These are phyloP conservation scores for Dioszegia aurantiaca DNA, from an alignment of 768 basidiomycete genomes.

Conservation along the genomic window DNA sequence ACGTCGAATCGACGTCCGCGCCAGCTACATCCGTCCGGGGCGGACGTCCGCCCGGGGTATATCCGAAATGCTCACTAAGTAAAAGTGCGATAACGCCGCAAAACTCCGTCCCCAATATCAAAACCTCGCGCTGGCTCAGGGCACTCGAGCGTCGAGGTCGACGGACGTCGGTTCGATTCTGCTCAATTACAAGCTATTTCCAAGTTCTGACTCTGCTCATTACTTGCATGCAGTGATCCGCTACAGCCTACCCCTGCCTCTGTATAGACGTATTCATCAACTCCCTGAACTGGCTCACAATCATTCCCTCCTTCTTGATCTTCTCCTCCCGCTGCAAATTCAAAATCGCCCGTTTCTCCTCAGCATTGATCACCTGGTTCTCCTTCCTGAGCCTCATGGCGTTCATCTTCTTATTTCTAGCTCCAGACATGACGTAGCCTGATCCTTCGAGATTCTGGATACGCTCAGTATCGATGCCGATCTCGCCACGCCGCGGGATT, in stretches of 20 bases:
- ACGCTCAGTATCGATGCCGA: conserved; percentile 81
- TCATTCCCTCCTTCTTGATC: conserved; percentile 80
- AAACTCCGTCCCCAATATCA: too few species aligned
- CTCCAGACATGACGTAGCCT: conserved; percentile 98
- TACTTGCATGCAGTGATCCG: too few species aligned
- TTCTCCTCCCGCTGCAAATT: conserved; percentile 93
- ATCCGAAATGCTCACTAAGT: background rate
- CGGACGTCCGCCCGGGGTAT: too few species aligned
- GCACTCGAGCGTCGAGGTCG: too few species aligned
- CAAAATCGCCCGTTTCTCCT: conserved; percentile 94
- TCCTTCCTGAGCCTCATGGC: conserved; percentile 98
- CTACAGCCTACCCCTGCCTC: conserved; percentile 5
- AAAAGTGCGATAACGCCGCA: too few species aligned
- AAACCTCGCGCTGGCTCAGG: too few species aligned
- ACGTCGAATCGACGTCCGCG: too few species aligned
- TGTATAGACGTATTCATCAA: conserved; percentile 13
- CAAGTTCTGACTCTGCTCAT: too few species aligned
- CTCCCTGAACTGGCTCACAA: conserved; percentile 65
- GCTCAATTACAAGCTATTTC: too few species aligned
- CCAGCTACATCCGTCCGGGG: too few species aligned
- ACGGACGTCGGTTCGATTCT: too few species aligned
- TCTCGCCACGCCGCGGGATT: conserved; percentile 98
- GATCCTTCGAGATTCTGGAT: conserved; percentile 83
- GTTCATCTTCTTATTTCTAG: conserved; percentile 93
- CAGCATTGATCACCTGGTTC: conserved; percentile 98